Evolutionary conservation across 305 asterid genomes (phyloP), one percentile per base, ranked within the genome.

Genomic region (Solanum aculeatissimum): DNA sequence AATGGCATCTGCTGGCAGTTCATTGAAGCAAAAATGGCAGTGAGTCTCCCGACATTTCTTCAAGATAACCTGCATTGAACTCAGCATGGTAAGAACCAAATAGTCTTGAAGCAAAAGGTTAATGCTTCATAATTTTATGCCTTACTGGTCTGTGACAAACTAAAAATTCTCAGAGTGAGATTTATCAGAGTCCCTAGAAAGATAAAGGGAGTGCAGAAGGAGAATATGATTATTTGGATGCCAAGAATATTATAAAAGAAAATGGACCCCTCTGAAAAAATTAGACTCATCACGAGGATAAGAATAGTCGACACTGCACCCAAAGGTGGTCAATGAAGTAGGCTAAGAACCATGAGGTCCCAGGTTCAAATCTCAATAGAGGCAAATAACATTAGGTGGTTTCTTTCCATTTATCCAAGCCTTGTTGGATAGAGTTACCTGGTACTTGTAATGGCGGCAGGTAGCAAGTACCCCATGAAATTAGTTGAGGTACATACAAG

Each of bases 21-120:
- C 98, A 86, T 88, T 88, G 93, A 96, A 95, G 95, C 99, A 96
- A 91, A 89, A 93, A 86, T 97, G 98, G 90, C 99, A 96, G 83
- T 95, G 98, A 82, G 98, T 91, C 85, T 93, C 96, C 82, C 98
- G 93, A 85, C 94, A 94, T 51, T 89, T 92, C 94, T 96, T 96
- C 94, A 93, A 87, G 89, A 95, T 88, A 80, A 95, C 91, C 99
- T 96, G 93, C 93, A 87, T 75, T 51, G 42, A 35, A 45, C 55
- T 53, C 66, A 68, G 42, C 54, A 69, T 69, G 85, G 23, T 83
- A 69, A 83, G 81, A 69, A 53, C 79, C 69, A 63, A 69, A 83
- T 32, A 51, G 57, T 54, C 47, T 32, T 77, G 82, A 60, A 29
- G 32, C 18, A 77, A 77, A 77, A 51, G 66, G 82, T 77, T 10